These are phyloP conservation scores for Gentiana dahurica DNA, from an alignment of 257 asterid species.

Conservation along the genomic window DNA sequence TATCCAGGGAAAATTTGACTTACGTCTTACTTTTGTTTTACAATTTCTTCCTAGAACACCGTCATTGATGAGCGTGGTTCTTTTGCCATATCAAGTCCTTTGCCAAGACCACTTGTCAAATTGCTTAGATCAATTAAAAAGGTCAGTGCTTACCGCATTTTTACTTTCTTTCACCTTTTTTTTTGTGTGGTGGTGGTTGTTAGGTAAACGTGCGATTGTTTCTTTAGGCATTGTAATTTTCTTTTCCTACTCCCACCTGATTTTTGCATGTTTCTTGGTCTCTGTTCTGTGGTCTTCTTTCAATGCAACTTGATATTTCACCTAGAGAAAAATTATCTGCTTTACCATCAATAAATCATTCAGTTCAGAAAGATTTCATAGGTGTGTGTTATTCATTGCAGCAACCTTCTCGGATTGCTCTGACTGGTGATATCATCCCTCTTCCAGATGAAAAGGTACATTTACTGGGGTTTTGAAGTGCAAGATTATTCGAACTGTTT, in stretches of 20 bases:
- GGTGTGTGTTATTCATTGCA: conserved; percentile 21
- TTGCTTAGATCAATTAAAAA: conserved; percentile 52
- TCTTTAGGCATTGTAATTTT: not conserved
- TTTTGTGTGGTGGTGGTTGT: too few species aligned
- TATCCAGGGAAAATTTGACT: conserved; percentile 4
- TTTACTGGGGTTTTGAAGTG: not conserved
- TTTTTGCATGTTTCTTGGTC: not conserved
- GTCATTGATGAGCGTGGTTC: conserved; percentile 85
- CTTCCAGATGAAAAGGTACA: conserved; percentile 70
- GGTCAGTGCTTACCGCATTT: conserved; percentile 21
- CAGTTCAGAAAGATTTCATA: conserved; percentile 4
- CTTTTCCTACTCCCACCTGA: not conserved
- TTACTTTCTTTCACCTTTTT: too few species aligned
- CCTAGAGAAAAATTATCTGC: conserved; percentile 3
- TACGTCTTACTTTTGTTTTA: not conserved
- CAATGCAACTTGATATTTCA: not conserved
- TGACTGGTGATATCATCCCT: conserved; percentile 61
- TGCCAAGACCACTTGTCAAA: conserved; percentile 55
- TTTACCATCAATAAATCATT: not conserved
- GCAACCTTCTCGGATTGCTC: conserved; percentile 83
- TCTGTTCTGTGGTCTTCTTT: not conserved
- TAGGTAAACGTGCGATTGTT: not conserved
- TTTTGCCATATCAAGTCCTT: conserved; percentile 75
- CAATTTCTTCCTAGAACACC: conserved; percentile 44
- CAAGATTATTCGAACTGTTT: too few species aligned